These are phyloP conservation scores for Asterochloris sp. DNA, from an alignment of 139 green algal species.

Conservation along the genomic window DNA sequence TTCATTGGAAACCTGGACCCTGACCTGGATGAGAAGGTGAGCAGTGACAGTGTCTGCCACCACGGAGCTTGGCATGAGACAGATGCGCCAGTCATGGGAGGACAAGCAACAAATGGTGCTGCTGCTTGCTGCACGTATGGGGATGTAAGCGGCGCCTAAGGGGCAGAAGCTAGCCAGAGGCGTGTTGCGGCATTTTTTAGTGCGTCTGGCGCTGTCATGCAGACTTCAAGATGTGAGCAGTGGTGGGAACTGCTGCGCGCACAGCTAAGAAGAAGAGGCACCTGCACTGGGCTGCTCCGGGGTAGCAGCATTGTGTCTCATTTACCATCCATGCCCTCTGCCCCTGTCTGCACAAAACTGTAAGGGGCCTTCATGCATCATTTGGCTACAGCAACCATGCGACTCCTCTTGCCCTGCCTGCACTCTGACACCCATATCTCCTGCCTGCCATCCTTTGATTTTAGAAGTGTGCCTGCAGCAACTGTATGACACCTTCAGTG, in stretches of 20 bases:
- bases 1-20: slow-evolving; percentile 97
- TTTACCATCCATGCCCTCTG: too few species aligned
- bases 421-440: neutral
- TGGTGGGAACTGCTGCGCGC: too few species aligned
- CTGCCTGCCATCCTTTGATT: neutral
- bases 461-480: slow-evolving; percentile 48
- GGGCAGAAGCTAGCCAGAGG: too few species aligned
- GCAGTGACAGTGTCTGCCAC: neutral
- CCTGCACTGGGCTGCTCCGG: too few species aligned
- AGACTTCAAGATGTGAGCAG: too few species aligned
- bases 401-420: neutral
- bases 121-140: neutral
- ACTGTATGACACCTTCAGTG: slow-evolving; percentile 98
- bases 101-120: neutral
- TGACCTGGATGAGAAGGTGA: slow-evolving; percentile 97
- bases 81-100: neutral
- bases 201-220: too few species aligned
- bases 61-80: neutral
- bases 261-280: too few species aligned
- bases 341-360: too few species aligned
- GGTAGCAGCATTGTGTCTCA: too few species aligned
- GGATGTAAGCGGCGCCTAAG: neutral
- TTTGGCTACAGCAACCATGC: neutral
- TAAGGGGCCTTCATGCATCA: too few species aligned
- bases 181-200: too few species aligned